These are phyloP conservation scores for Phaseolus lunatus DNA, from an alignment of 306 rosid genomes.

Conservation along the genomic window DNA sequence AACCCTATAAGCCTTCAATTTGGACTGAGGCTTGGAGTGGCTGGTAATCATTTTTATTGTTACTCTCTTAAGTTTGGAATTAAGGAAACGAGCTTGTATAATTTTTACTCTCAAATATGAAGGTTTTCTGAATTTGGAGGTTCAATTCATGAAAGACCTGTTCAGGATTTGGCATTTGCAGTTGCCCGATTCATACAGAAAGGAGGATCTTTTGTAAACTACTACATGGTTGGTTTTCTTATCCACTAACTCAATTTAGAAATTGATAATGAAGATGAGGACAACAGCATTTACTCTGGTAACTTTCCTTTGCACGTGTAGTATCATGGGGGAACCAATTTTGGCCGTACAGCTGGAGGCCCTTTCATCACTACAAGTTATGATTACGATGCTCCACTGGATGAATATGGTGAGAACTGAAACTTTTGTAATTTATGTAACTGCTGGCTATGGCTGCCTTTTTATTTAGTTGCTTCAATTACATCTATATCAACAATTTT, in stretches of 20 bases:
- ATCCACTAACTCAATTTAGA: slow-evolving; percentile 37
- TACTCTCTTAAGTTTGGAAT: slow-evolving; percentile 26
- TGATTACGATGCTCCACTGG: slow-evolving; percentile 98
- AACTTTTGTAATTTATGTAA: slow-evolving; percentile 14
- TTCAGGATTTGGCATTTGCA: slow-evolving; percentile 95
- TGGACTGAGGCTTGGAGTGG: slow-evolving; percentile 99
- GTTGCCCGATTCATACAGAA: slow-evolving; percentile 82
- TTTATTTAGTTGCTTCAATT: slow-evolving; percentile 22
- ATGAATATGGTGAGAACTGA: slow-evolving; percentile 88
- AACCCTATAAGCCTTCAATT: slow-evolving; percentile 87
- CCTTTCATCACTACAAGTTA: slow-evolving; percentile 99
- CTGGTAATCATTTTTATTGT: slow-evolving; percentile 66
- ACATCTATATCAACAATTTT: slow-evolving; percentile 16
- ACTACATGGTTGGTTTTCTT: slow-evolving; percentile 83
- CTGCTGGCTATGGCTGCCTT: background rate
- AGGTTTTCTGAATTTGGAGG: slow-evolving; percentile 98
- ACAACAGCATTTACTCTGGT: background rate
- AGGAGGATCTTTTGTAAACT: slow-evolving; percentile 95
- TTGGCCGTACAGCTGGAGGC: slow-evolving; percentile 99
- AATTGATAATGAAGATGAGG: slow-evolving; percentile 8
- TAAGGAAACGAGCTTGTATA: slow-evolving; percentile 24
- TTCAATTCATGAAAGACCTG: slow-evolving; percentile 87
- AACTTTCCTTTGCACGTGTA: slow-evolving; percentile 43
- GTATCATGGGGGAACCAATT: slow-evolving; percentile 99
- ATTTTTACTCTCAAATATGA: slow-evolving; percentile 39